Evolutionary conservation across 2,329 filamentous ascomycete species (phyloP), one percentile per base, ranked within the genome.

Genomic region (Aureobasidium pullulans): DNA sequence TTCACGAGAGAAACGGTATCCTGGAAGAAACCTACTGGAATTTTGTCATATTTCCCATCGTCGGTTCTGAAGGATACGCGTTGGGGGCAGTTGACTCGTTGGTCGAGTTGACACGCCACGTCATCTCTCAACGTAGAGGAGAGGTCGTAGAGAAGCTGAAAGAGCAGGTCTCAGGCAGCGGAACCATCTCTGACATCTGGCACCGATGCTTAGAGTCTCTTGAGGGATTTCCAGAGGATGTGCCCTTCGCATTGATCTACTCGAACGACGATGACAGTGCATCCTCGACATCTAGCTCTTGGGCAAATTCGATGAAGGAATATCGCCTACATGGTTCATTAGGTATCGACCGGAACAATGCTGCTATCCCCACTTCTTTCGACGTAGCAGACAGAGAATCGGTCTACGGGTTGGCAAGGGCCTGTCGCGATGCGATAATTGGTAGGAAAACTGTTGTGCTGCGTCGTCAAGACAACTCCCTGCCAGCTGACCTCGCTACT

Each of bases 11-110:
- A 13, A 61, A 67, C 29, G 68, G 65, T 10, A 65, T 64, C 10
- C 36, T 66, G 4, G 69, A 72, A 46, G 68, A 71, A 57, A 66
- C 64, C 1, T 70, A 66, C 54, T 71, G 65, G 57, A 59, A 52
- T 15, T 66, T 67, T 39, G 64, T 64, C 11, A 56, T 69, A 9
- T 56, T 69, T 2, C 70, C 70, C 1, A 61, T 71, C 13, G 57
- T 68, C 9, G 65, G 63, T 6, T 31, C 43, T 10, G 44, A 62
- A 19, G 62, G 62, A 6, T 52, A 60, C 23, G 62, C 50, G 11
- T 23, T 37, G 37, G 62, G 60, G 4, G 59, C 54, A 19, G 23
- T 62, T 6, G 59, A 62, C 34, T 61, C 62, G n/a, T 52, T 61
- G 29, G 53, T 54, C 11, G 63, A 64, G 40, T 19, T 50, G 11